Conservation (phyloP, 768 basidiomycete species). For the Trametes meyenii region DNA sequence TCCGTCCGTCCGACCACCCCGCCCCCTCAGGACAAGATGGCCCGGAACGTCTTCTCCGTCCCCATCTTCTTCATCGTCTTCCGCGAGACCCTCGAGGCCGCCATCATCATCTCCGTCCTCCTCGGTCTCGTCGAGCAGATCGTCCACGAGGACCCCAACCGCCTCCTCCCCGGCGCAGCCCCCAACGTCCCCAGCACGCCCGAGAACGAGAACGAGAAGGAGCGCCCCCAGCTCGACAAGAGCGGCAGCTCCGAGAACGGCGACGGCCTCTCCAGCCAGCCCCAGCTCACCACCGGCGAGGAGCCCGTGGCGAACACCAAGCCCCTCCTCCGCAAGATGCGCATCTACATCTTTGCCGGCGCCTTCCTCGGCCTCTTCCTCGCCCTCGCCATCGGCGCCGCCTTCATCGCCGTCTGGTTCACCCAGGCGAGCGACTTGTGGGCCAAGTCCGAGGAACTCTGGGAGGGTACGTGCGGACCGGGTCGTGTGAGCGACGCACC, state of each 20-base stretch:
- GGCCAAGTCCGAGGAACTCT: slow-evolving; percentile 81
- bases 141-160: slow-evolving; percentile 39
- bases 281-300: slow-evolving; percentile 28
- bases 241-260: slow-evolving; percentile 17
- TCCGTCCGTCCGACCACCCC: slow-evolving; percentile 18
- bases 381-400: slow-evolving; percentile 82
- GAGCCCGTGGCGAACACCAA: slow-evolving; percentile 35
- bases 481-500: slow-evolving; percentile 5
- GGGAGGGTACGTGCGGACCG: slow-evolving; percentile 74
- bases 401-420: slow-evolving; percentile 95
- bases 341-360: slow-evolving; percentile 79
- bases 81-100: slow-evolving; percentile 91
- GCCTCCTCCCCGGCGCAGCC: slow-evolving; percentile 14
- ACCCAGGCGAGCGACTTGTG: slow-evolving; percentile 86
- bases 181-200: slow-evolving; percentile 12
- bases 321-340: slow-evolving; percentile 65
- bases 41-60: slow-evolving; percentile 78
- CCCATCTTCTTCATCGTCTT: slow-evolving; percentile 98
- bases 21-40: slow-evolving; percentile 47
- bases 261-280: slow-evolving; percentile 18
- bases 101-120: slow-evolving; percentile 90
- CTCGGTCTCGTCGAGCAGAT: slow-evolving; percentile 91
- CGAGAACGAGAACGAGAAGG: slow-evolving; percentile 26
- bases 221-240: slow-evolving; percentile 12
- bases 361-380: slow-evolving; percentile 73